These are phyloP conservation scores for Penicillium subrubescens DNA, from an alignment of 495 filamentous ascomycete genomes.

Conservation along the genomic window DNA sequence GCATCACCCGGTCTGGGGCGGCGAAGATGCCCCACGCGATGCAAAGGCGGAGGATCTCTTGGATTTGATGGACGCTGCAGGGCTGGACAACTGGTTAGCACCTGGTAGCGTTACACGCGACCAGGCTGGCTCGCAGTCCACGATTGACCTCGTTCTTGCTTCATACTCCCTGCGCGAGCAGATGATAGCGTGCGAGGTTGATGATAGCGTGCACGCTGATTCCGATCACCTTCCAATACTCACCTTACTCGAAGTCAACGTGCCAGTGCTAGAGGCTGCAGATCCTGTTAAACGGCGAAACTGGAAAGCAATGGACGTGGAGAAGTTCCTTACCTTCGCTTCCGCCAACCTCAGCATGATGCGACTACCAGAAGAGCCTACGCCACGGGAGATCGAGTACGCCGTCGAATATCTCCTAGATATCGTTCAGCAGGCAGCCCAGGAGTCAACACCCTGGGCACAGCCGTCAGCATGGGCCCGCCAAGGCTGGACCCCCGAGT, in stretches of 20 bases:
- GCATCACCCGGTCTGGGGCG: conserved; percentile 1
- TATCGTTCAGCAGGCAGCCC: conserved; percentile 3
- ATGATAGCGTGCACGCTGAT: too few species aligned
- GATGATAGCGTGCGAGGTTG: too few species aligned
- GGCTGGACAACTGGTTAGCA: background rate
- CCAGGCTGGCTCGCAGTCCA: background rate
- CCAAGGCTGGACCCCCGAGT: conserved; percentile 13
- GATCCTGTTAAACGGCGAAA: background rate
- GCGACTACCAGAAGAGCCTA: background rate
- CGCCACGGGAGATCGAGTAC: background rate
- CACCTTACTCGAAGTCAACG: background rate
- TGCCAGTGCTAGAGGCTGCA: background rate
- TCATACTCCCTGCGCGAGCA: background rate
- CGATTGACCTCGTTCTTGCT: background rate
- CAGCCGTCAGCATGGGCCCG: conserved; percentile 10
- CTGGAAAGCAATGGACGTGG: background rate
- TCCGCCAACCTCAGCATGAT: background rate
- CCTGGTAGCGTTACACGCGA: background rate
- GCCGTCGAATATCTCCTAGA: background rate
- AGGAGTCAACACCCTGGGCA: conserved; percentile 11
- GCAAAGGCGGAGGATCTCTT: background rate
- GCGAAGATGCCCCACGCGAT: background rate
- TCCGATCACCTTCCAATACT: background rate
- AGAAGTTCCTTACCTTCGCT: background rate
- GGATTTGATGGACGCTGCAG: background rate